Conservation (phyloP, 345 rosid species). For the Streptanthus diversifolius region DNA sequence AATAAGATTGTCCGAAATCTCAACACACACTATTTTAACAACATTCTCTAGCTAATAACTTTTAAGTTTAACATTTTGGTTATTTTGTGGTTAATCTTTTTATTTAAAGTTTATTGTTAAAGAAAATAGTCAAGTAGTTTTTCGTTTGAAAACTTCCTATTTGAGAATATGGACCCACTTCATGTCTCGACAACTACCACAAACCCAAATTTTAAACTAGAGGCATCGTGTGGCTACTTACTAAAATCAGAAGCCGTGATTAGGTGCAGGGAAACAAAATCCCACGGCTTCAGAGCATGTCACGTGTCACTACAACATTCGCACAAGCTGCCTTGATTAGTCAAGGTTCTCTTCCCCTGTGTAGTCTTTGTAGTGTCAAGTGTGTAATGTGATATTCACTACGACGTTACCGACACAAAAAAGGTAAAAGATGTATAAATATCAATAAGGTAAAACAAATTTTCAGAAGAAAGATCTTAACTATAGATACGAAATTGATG, state of each 20-base stretch:
- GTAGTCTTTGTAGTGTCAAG: neutral
- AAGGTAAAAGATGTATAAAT: neutral
- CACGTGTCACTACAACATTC: slow-evolving; percentile 1
- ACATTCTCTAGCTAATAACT: neutral
- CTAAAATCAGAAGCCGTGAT: neutral
- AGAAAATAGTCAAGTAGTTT: no score
- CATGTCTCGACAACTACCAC: neutral
- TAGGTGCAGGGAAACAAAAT: neutral
- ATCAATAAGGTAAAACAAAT: slow-evolving; percentile 21
- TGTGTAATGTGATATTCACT: neutral
- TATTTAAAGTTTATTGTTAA: no score
- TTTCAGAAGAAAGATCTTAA: slow-evolving; percentile 22
- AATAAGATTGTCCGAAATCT: neutral
- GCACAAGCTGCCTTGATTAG: slow-evolving; percentile 8
- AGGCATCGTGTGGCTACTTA: neutral
- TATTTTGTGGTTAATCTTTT: neutral
- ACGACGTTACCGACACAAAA: slow-evolving; percentile 17
- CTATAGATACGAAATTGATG: slow-evolving; percentile 12
- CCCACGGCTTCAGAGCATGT: neutral
- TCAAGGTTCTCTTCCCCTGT: neutral
- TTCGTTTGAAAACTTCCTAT: neutral
- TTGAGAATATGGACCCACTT: neutral
- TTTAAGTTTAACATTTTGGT: neutral
- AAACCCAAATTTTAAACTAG: neutral
- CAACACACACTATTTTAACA: neutral